Percentiles rank a stretch among this genome's conserved stretches.
phyloP scores from a whole-genome alignment of 441 rosid genomes.

The Pelargonium cotyledonis region DNA sequence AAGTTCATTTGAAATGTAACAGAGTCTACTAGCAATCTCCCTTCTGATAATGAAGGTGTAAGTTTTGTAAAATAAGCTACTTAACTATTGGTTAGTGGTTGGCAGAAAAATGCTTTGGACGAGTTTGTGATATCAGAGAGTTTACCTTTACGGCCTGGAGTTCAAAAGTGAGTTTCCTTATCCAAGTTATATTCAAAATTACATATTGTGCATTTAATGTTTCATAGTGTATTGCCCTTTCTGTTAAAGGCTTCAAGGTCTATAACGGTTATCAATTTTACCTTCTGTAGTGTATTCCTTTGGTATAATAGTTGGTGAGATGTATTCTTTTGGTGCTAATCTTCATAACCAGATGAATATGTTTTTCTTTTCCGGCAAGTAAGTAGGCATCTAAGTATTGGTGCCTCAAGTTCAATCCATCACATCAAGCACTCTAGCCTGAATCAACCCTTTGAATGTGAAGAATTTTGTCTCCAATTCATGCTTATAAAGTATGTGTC shows the following conservation, averaged over 20 bases:
- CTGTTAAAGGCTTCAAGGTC: not conserved
- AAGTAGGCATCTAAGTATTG: not conserved
- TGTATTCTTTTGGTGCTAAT: not conserved
- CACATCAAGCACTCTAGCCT: not conserved
- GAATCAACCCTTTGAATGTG: not conserved
- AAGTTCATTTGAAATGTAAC: not conserved
- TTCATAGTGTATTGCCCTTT: not conserved
- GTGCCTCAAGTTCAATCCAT: not conserved
- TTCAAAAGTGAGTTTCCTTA: conserved; percentile 56
- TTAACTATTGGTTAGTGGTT: conserved; percentile 25
- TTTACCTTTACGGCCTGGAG: conserved; percentile 77
- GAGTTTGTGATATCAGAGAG: conserved; percentile 55
- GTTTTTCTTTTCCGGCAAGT: not conserved
- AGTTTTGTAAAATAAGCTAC: conserved; percentile 10
- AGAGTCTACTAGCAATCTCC: not conserved
- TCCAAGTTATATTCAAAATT: conserved; percentile 5
- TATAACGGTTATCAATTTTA: not conserved
- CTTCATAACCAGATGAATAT: not conserved
- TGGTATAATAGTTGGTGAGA: not conserved
- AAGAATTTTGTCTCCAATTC: not conserved
- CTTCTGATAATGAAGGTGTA: conserved; percentile 4
- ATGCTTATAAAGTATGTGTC: not conserved
- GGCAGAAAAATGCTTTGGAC: conserved; percentile 69
- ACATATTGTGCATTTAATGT: not conserved
- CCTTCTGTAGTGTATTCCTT: too few species aligned